phyloP scores from a whole-genome alignment of 2,329 filamentous ascomycete species.

The Chaetomium sp. region DNA sequence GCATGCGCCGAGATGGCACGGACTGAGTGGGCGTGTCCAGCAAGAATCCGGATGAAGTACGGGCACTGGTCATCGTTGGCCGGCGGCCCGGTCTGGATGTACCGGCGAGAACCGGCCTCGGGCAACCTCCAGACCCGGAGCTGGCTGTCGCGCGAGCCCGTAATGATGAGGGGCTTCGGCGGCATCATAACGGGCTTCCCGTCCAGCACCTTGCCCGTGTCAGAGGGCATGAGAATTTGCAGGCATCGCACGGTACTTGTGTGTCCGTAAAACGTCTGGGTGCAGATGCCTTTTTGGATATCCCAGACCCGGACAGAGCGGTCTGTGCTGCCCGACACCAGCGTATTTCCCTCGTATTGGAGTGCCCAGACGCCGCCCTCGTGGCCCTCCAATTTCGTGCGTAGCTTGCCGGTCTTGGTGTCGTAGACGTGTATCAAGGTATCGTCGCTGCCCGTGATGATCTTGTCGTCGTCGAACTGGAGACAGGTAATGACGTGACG shows the following conservation, averaged over 20 bases:
- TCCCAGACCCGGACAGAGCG: conserved; percentile 99
- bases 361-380: conserved; percentile 98
- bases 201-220: conserved; percentile 70
- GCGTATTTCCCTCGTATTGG: conserved; percentile 91
- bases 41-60: conserved; percentile 86
- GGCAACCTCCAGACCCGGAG: conserved; percentile 93
- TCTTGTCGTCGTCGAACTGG: conserved; percentile 97
- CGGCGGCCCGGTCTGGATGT: conserved; percentile 77
- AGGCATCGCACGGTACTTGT: conserved; percentile 96
- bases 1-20: conserved; percentile 93
- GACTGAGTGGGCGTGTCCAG: conserved; percentile 89
- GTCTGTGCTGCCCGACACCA: conserved; percentile 96
- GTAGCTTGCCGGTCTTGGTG: conserved; percentile 86
- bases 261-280: conserved; percentile 95
- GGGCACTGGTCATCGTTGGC: conserved; percentile 80
- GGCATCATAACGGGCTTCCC: conserved; percentile 85
- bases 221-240: conserved; percentile 86
- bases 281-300: conserved; percentile 88
- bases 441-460: conserved; percentile 95
- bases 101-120: conserved; percentile 72
- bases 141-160: conserved; percentile 91
- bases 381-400: conserved; percentile 84
- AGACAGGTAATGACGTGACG: conserved; percentile 96
- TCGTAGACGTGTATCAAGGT: conserved; percentile 98
- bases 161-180: conserved; percentile 93